Evolutionary conservation across 352 stramenopile species (phyloP), one percentile per base, ranked within the genome.

Genomic region (Globisporangium canariense): DNA sequence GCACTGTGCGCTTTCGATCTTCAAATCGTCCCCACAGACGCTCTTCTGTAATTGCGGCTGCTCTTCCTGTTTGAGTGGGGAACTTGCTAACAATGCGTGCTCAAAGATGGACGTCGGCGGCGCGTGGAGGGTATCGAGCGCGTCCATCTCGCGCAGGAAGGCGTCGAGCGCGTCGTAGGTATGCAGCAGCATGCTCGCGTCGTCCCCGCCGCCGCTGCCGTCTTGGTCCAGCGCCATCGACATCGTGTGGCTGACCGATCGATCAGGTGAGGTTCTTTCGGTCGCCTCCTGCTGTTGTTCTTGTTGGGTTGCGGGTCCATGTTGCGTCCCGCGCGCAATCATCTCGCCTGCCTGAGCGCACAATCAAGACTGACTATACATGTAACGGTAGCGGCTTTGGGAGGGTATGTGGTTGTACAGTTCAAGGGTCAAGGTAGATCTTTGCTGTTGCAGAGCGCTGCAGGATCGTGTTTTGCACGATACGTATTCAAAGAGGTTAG

Each of bases 121-220:
- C 49, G 41, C 36, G 36, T 11, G 9, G 36, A 58, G 25, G 43
- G 11, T 8, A 46, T 67, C 53, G 10, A 67, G 53, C 18, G 28
- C 54, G 16, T 58, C 41, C 54, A 67, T 58, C 25, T 67, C 62
- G 46, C 20, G 46, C 34, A 67, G 47, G 28, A 67, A 67, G 20
- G 62, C 62, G 38, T 62, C 55, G 16, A 67, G 53, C 20, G 54
- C 62, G 34, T 58, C 22, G 45, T 58, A 58, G 13, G 62, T 45
- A 14, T 67, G 47, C 18, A 63, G 32, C 30, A 67, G 58, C 47
- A 51, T 47, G 47, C n/a, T 22, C 20, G 34, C 47, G 58, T 58
- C 58, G 18, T 57, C 22, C n/a, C 22, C 11, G n/a, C 43, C 58
- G 30, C 18, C 40, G 30, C 22, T 4, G 18, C 10, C 7, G 32